Evolutionary conservation across 345 rosid species (phyloP).

Genomic region (Erysimum cheiranthoides): DNA sequence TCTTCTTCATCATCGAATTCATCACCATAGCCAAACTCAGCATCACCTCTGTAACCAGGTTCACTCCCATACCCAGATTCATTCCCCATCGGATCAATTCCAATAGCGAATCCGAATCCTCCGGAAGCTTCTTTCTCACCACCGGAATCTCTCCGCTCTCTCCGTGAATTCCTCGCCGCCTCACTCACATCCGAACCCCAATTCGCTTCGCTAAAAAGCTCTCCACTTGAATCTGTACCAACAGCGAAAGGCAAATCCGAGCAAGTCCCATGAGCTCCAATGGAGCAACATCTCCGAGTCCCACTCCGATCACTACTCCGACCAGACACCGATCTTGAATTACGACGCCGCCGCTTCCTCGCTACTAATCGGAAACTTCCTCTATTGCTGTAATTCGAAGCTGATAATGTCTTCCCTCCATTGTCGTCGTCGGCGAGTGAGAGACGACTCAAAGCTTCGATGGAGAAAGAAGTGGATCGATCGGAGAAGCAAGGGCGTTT

Average conservation of each 20-base stretch:
- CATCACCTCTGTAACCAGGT: constrained; percentile 97
- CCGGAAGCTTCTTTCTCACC: constrained; percentile 64
- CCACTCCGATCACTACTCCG: constrained; percentile 94
- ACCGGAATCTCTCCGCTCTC: constrained; percentile 63
- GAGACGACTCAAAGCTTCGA: constrained; percentile 72
- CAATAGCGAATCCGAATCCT: constrained; percentile 51
- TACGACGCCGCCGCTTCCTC: constrained; percentile 78
- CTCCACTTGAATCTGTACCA: constrained; percentile 97
- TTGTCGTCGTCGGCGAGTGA: constrained; percentile 75
- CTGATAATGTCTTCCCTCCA: constrained; percentile 24
- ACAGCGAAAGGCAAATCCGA: constrained; percentile 88
- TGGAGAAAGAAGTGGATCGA: constrained; percentile 83
- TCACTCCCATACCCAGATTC: constrained; percentile 98
- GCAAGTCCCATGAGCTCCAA: constrained; percentile 85
- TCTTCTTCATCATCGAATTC: constrained; percentile 97
- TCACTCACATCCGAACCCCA: constrained; percentile 96
- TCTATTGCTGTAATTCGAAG: constrained; percentile 44
- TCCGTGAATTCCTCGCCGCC: constrained; percentile 70
- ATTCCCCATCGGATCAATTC: constrained; percentile 65
- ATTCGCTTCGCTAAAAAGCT: constrained; percentile 76
- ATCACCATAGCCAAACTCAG: constrained; percentile 92
- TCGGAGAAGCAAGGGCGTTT: constrained; percentile 97
- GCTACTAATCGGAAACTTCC: constrained; percentile 58
- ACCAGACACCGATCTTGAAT: constrained; percentile 90
- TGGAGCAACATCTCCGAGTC: constrained; percentile 86